Percentiles rank a stretch among this genome's conserved stretches.
Evolutionary conservation across 2,329 filamentous ascomycete genomes (phyloP).

Genomic region (Botrytis elliptica): DNA sequence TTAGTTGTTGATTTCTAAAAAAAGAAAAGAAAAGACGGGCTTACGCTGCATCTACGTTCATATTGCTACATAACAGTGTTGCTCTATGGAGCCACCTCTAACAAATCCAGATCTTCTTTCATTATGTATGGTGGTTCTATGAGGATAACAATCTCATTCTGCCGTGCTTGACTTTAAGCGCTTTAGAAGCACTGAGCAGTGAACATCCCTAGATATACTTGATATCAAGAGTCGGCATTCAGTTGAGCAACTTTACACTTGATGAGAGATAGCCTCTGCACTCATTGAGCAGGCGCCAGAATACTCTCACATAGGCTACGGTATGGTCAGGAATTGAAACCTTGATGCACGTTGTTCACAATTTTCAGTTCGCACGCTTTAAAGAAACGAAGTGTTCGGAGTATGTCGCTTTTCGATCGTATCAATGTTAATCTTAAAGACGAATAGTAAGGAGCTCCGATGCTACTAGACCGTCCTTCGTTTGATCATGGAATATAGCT

Average conservation of each 20-base stretch:
- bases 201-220: background rate
- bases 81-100: background rate
- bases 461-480: background rate
- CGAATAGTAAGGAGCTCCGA: background rate
- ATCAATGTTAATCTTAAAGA: background rate
- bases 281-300: background rate
- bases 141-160: background rate
- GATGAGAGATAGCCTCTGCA: background rate
- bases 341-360: background rate
- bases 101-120: background rate
- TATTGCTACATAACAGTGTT: background rate
- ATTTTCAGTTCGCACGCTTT: background rate
- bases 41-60: background rate
- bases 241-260: background rate
- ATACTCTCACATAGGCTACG: background rate
- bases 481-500: background rate
- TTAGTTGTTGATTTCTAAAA: background rate
- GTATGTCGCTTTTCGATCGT: background rate
- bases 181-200: background rate
- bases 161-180: no score
- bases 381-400: background rate
- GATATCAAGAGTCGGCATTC: background rate
- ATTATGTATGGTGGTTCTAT: background rate
- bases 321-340: background rate
- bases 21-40: background rate